phyloP scores from a whole-genome alignment of 225 moss, liverwort and hornwort species.

The Polytrichum commune region DNA sequence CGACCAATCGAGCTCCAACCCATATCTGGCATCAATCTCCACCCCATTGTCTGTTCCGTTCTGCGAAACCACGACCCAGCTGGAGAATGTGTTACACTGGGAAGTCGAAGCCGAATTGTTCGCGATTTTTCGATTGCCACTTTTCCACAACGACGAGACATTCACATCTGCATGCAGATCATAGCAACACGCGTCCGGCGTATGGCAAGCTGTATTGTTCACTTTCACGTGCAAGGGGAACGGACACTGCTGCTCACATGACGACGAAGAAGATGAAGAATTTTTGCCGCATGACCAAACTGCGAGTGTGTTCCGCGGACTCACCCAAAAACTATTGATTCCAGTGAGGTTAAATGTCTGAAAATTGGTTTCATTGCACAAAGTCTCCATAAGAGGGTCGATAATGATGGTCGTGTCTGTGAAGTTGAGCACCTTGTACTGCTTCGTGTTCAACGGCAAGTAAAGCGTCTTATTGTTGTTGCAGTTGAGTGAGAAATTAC shows the following conservation, averaged over 20 bases:
- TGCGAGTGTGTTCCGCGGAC: not conserved
- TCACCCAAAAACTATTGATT: conserved; percentile 1
- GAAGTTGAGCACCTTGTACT: conserved; percentile 9
- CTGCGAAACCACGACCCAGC: conserved; percentile 5
- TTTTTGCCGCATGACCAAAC: not conserved
- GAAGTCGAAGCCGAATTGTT: not conserved
- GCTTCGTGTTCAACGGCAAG: conserved; percentile 3
- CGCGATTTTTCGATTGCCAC: not conserved
- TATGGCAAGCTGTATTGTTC: not conserved
- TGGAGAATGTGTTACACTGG: conserved; percentile 1
- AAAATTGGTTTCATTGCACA: conserved; percentile 6
- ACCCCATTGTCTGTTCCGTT: not conserved
- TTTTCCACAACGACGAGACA: conserved; percentile 1
- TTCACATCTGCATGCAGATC: not conserved
- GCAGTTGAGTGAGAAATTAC: conserved; percentile 1
- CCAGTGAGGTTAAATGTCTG: conserved; percentile 6
- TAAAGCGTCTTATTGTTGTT: not conserved
- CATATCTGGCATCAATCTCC: conserved; percentile 7
- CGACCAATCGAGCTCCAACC: conserved; percentile 9
- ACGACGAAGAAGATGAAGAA: too few species aligned
- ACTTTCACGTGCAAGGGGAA: not conserved
- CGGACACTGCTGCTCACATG: not conserved
- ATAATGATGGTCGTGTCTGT: conserved; percentile 4
- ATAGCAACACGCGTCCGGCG: conserved; percentile 1
- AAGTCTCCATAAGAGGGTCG: not conserved